Evolutionary conservation across 2,329 filamentous ascomycete species (phyloP).

Genomic region (Fusarium domesticum): DNA sequence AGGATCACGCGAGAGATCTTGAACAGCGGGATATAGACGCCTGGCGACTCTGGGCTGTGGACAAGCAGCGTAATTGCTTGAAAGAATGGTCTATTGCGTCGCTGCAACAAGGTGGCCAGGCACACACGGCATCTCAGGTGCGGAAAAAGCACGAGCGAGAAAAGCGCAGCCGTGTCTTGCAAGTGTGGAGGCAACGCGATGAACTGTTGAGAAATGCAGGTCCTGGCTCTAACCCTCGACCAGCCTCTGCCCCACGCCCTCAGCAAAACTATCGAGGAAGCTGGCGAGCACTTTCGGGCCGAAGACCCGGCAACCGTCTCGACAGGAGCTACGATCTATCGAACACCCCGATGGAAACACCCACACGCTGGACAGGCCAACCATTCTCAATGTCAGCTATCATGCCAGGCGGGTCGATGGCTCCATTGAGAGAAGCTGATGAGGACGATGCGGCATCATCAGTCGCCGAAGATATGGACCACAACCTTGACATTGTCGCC

Average conservation of each 20-base stretch:
- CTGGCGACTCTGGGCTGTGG: constrained; percentile 33
- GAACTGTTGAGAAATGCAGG: constrained; percentile 13
- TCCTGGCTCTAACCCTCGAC: constrained; percentile 6
- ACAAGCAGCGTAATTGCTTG: constrained; percentile 33
- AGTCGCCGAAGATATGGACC: constrained; percentile 19
- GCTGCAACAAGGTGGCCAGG: constrained; percentile 37
- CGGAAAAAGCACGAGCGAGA: constrained; percentile 34
- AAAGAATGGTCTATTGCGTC: constrained; percentile 39
- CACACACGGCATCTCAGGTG: constrained; percentile 36
- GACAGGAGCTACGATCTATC: constrained; percentile 20
- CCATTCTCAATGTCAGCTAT: constrained; percentile 37
- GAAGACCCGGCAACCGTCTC: constrained; percentile 24
- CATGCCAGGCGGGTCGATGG: constrained; percentile 29
- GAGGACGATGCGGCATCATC: constrained; percentile 28
- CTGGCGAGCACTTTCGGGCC: constrained; percentile 27
- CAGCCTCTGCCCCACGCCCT: constrained; percentile 11
- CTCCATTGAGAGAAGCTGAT: constrained; percentile 32
- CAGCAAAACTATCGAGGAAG: constrained; percentile 22
- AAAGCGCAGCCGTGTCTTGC: constrained; percentile 30
- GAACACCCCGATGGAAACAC: constrained; percentile 37
- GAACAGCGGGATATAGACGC: constrained; percentile 27
- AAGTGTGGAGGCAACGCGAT: constrained; percentile 31
- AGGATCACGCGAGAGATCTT: constrained; percentile 16
- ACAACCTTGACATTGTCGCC: constrained; percentile 19
- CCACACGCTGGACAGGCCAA: constrained; percentile 47